Evolutionary conservation across 2,329 filamentous ascomycete genomes (phyloP).

Genomic region (Paracorniculantispora psalliotae): DNA sequence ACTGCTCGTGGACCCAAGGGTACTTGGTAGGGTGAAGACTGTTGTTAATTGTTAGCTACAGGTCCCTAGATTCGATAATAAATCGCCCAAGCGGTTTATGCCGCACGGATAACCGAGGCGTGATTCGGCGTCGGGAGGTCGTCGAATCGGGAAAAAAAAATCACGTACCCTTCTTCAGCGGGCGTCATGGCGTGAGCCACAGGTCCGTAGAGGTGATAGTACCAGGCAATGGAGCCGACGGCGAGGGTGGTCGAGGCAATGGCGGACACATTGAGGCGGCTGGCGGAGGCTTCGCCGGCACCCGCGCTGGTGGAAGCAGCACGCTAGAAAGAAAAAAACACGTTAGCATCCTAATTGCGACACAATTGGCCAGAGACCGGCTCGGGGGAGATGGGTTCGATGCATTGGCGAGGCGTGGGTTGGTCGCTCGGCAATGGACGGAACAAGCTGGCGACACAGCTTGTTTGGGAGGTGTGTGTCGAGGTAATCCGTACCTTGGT

Average conservation of each 20-base stretch:
- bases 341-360: constrained; percentile 31
- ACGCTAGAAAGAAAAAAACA: constrained; percentile 42
- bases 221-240: constrained; percentile 89
- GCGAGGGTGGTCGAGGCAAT: constrained; percentile 81
- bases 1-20: constrained; percentile 92
- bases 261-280: constrained; percentile 81
- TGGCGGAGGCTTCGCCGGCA: constrained; percentile 65
- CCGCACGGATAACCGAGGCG: constrained; percentile 13
- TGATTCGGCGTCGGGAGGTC: neutral
- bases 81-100: constrained; percentile 9
- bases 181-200: constrained; percentile 85
- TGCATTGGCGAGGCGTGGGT: constrained; percentile 27
- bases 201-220: constrained; percentile 92
- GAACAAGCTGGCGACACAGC: constrained; percentile 21
- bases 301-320: constrained; percentile 69
- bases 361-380: constrained; percentile 17
- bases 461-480: constrained; percentile 5
- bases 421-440: constrained; percentile 32
- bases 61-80: neutral
- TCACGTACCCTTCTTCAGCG: constrained; percentile 93
- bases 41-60: constrained; percentile 24
- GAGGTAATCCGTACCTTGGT: constrained; percentile 59
- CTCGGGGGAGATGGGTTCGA: constrained; percentile 17
- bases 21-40: constrained; percentile 90
- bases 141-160: constrained; percentile 1